phyloP scores from a whole-genome alignment of 176 grass and related monocot species.

The Cenchrus fungigraminus region DNA sequence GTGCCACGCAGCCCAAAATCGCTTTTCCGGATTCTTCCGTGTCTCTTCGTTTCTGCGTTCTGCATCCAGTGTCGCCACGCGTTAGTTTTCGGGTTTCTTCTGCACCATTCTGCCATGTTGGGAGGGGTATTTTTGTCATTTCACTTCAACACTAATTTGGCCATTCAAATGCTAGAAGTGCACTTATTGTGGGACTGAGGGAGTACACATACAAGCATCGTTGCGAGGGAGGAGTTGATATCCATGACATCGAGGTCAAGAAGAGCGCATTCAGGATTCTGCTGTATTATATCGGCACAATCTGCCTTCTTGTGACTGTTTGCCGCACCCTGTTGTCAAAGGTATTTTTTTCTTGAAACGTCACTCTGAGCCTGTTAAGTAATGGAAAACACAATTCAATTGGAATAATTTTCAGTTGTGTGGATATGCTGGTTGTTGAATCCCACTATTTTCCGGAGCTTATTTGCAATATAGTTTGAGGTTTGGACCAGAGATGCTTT shows the following conservation, averaged over 20 bases:
- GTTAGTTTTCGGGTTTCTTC: too few relatives aligned
- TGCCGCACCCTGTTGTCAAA: slow-evolving; percentile 40
- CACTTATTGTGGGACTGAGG: too few relatives aligned
- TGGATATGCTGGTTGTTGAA: not conserved
- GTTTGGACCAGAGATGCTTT: not conserved
- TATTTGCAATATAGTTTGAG: not conserved
- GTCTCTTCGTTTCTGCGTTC: too few relatives aligned
- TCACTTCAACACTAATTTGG: too few relatives aligned
- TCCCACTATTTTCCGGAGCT: not conserved
- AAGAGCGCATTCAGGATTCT: slow-evolving; percentile 46
- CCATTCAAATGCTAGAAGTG: too few relatives aligned
- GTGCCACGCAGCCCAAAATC: too few relatives aligned
- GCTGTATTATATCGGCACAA: slow-evolving; percentile 39
- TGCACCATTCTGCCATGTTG: too few relatives aligned
- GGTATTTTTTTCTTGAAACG: slow-evolving; percentile 44
- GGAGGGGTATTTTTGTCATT: too few relatives aligned
- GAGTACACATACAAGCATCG: slow-evolving; percentile 45
- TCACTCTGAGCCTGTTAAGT: not conserved
- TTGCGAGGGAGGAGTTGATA: slow-evolving; percentile 45
- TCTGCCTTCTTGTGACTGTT: slow-evolving; percentile 47
- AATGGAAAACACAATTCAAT: too few relatives aligned
- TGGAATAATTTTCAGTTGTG: not conserved
- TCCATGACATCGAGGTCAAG: slow-evolving; percentile 66
- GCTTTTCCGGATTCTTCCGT: too few relatives aligned
- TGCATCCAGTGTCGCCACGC: too few relatives aligned